phyloP scores from a whole-genome alignment of 2,329 filamentous ascomycete species.

The Gnomoniopsis smithogilvyi region DNA sequence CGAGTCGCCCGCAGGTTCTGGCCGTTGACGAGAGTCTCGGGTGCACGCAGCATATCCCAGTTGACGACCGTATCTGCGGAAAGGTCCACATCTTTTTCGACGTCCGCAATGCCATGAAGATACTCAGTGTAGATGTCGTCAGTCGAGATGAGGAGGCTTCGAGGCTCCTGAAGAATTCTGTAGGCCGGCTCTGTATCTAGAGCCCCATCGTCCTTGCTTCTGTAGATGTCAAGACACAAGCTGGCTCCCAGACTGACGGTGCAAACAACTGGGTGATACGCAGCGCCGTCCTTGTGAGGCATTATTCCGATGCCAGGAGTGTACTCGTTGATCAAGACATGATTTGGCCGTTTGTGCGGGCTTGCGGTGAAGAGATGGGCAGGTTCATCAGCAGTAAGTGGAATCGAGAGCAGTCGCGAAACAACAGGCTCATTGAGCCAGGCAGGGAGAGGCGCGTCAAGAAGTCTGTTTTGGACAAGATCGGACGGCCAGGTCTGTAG shows the following conservation, averaged over 20 bases:
- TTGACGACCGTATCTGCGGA: slow-evolving; percentile 62
- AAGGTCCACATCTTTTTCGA: slow-evolving; percentile 64
- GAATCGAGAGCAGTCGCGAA: slow-evolving; percentile 53
- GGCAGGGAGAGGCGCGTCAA: slow-evolving; percentile 68
- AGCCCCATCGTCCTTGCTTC: slow-evolving; percentile 59
- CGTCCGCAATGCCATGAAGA: slow-evolving; percentile 71
- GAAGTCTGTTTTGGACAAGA: slow-evolving; percentile 72
- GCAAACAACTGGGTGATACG: slow-evolving; percentile 85
- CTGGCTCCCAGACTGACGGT: slow-evolving; percentile 81
- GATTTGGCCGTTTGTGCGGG: slow-evolving; percentile 77
- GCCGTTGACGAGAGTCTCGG: slow-evolving; percentile 44
- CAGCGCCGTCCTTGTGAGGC: slow-evolving; percentile 89
- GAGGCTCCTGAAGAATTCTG: slow-evolving; percentile 76
- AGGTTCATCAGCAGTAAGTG: slow-evolving; percentile 27
- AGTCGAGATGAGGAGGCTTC: slow-evolving; percentile 74
- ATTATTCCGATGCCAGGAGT: slow-evolving; percentile 87
- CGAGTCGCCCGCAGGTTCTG: slow-evolving; percentile 56
- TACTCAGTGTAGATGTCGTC: slow-evolving; percentile 65
- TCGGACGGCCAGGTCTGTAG: slow-evolving; percentile 89
- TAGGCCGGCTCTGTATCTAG: slow-evolving; percentile 47
- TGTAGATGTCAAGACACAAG: slow-evolving; percentile 74
- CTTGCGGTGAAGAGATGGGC: slow-evolving; percentile 53
- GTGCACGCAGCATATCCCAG: slow-evolving; percentile 62
- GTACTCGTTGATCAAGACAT: slow-evolving; percentile 94
- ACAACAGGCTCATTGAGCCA: slow-evolving; percentile 75